Percentiles rank a stretch among this genome's conserved stretches.
phyloP scores from a whole-genome alignment of 1,284 basidiomycete species.

The Apiotrichum domesticum region DNA sequence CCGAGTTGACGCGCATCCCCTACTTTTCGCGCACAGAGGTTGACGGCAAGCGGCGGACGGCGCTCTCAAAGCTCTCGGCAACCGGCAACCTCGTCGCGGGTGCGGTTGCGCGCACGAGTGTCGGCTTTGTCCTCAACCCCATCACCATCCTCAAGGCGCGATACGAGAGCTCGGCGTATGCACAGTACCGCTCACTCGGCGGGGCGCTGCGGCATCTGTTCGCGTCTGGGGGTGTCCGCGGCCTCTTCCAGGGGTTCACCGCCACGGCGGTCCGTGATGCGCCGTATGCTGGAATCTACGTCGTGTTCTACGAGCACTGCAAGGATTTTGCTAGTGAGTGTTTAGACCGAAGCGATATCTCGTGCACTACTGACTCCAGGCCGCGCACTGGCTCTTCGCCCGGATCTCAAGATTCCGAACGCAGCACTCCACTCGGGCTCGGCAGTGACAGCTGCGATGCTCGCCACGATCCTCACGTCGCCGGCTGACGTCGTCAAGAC shows the following conservation, averaged over 20 bases:
- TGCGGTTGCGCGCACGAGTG: constrained; percentile 72
- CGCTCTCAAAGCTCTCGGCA: constrained; percentile 68
- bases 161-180: constrained; percentile 82
- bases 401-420: constrained; percentile 27
- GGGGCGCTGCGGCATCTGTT: constrained; percentile 60
- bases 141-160: constrained; percentile 92
- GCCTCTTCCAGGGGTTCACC: constrained; percentile 79
- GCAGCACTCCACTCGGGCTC: constrained; percentile 44
- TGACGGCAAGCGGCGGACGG: constrained; percentile 15
- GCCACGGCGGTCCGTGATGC: constrained; percentile 90
- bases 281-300: constrained; percentile 90
- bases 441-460: constrained; percentile 67
- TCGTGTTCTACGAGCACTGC: constrained; percentile 81
- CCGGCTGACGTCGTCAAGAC: constrained; percentile 93
- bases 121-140: constrained; percentile 86
- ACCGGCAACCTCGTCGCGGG: constrained; percentile 86
- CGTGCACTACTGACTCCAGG: neutral
- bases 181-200: constrained; percentile 59
- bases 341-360: constrained; percentile 44
- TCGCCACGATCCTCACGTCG: constrained; percentile 76
- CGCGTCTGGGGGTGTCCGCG: constrained; percentile 63
- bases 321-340: constrained; percentile 58
- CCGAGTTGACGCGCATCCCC: constrained; percentile 50
- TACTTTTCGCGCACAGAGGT: constrained; percentile 37
- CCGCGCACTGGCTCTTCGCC: constrained; percentile 9